These are phyloP conservation scores for Henckelia pumila DNA, from an alignment of 257 asterid species.

Conservation along the genomic window DNA sequence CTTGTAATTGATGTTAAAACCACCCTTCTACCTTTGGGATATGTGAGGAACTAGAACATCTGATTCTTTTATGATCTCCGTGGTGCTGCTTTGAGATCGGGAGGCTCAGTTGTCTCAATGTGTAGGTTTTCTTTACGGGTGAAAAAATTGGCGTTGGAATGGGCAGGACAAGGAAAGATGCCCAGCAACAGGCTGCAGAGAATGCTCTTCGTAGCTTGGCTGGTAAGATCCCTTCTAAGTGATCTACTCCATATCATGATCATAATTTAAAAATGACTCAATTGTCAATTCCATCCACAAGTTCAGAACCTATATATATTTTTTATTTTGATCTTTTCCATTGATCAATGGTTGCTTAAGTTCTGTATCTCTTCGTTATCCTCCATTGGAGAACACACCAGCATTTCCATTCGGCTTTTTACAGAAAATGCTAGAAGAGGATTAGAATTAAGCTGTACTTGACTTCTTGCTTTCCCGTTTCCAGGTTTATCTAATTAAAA, in stretches of 20 bases:
- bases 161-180: conserved; percentile 95
- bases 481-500: background rate
- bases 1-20: background rate
- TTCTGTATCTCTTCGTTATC: background rate
- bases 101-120: conserved; percentile 30
- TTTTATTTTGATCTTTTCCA: background rate
- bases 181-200: conserved; percentile 96
- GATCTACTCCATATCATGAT: background rate
- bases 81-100: conserved; percentile 16
- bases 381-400: background rate
- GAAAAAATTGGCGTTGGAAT: conserved; percentile 83
- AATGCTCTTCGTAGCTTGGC: conserved; percentile 91
- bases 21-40: conserved; percentile 10
- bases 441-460: no score
- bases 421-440: background rate
- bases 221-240: conserved; percentile 41
- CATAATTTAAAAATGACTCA: background rate
- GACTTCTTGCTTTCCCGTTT: background rate
- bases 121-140: conserved; percentile 78
- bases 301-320: background rate
- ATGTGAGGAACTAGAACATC: background rate
- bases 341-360: no score
- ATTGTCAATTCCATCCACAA: background rate
- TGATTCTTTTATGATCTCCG: conserved; percentile 2
- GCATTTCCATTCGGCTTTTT: no score